phyloP scores from a whole-genome alignment of 75 land plant species.

The Pseudotsuga menziesii region DNA sequence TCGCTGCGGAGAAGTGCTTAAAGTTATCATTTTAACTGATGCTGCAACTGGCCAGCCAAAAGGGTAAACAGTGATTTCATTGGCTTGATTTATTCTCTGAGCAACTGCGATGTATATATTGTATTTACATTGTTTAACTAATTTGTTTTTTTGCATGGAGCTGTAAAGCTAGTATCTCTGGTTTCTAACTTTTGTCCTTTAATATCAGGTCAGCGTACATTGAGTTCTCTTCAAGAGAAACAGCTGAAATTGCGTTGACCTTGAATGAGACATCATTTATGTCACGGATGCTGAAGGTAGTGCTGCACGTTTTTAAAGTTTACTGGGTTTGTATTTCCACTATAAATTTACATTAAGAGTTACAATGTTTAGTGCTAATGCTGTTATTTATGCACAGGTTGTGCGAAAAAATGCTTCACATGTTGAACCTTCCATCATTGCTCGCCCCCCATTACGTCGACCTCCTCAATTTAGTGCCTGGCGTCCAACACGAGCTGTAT shows the following conservation, averaged over 20 bases:
- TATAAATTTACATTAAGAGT: not conserved
- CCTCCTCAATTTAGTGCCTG: conserved; percentile 35
- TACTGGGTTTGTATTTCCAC: not conserved
- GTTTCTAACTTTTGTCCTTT: not conserved
- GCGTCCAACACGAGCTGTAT: conserved; percentile 26
- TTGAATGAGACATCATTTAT: conserved; percentile 82
- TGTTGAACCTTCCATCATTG: conserved; percentile 20
- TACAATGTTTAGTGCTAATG: not conserved
- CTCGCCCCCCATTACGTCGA: conserved; percentile 28
- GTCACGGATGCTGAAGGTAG: conserved; percentile 86
- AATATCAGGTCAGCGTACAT: conserved; percentile 81
- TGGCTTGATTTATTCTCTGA: not conserved
- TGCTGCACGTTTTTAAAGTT: not conserved
- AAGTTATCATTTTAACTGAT: conserved; percentile 66
- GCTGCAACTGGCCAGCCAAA: conserved; percentile 78
- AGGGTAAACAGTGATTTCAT: conserved; percentile 48
- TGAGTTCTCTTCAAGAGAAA: conserved; percentile 77
- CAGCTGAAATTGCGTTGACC: conserved; percentile 65
- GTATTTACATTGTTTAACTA: not conserved
- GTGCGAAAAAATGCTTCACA: conserved; percentile 33
- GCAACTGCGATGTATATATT: not conserved
- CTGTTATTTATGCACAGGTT: conserved; percentile 27
- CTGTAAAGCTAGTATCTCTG: not conserved
- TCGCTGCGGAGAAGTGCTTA: conserved; percentile 78
- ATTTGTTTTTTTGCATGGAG: not conserved